A percentile compares a stretch with the other conserved stretches of the same genome.
Conservation (phyloP, 768 basidiomycete species). For the Pleurotus ostreatus region DNA sequence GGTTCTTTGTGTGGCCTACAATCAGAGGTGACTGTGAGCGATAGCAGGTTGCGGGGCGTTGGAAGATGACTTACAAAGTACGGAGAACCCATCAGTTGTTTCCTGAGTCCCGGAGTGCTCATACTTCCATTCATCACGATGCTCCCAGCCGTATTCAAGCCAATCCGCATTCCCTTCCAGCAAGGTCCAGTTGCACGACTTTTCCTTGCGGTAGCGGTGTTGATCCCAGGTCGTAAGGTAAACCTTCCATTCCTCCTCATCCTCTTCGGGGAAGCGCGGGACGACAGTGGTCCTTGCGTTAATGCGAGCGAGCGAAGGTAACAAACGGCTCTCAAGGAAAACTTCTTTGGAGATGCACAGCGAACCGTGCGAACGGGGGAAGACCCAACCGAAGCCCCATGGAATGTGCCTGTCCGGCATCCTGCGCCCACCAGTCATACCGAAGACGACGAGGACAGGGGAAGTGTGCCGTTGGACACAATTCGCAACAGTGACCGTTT, state of each 20-base stretch:
- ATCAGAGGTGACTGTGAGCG: not conserved
- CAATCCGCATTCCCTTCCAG: constrained; percentile 6
- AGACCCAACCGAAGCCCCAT: constrained; percentile 8
- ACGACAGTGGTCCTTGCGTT: constrained; percentile 12
- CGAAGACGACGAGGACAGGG: not conserved
- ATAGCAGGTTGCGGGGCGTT: not conserved
- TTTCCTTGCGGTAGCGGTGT: constrained; percentile 5
- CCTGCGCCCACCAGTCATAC: not conserved
- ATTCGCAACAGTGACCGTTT: not conserved
- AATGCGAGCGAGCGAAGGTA: constrained; percentile 8
- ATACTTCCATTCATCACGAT: constrained; percentile 13
- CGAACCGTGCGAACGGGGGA: constrained; percentile 11
- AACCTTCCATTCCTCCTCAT: constrained; percentile 13
- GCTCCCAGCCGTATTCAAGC: constrained; percentile 10
- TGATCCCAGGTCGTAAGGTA: constrained; percentile 13
- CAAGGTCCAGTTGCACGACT: constrained; percentile 10
- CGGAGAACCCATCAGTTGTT: not conserved
- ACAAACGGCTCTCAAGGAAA: constrained; percentile 15
- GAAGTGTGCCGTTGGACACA: not conserved
- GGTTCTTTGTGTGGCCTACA: constrained; percentile 12
- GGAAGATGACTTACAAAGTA: not conserved
- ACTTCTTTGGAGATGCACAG: constrained; percentile 11
- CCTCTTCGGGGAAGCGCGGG: constrained; percentile 13
- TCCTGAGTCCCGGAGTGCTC: constrained; percentile 11
- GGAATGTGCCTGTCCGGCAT: constrained; percentile 8